A percentile compares a stretch with the other conserved stretches of the same genome.
These are phyloP conservation scores for Blastomyces parvus DNA, from an alignment of 2,329 filamentous ascomycete species.

Conservation along the genomic window DNA sequence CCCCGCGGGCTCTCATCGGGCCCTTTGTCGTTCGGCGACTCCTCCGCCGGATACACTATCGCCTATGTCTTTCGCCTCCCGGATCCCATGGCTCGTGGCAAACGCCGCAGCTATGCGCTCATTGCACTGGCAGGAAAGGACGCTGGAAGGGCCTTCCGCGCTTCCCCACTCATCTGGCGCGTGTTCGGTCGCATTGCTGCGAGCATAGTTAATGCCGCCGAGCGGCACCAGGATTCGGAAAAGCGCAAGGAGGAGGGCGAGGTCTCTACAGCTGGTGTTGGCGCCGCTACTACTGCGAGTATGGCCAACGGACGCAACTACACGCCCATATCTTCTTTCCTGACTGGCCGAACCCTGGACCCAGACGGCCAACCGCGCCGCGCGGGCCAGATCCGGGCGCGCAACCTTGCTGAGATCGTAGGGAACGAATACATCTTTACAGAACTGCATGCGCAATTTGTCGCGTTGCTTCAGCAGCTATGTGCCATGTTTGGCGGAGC, in stretches of 20 bases:
- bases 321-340: conserved; percentile 49
- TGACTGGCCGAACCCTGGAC: conserved; percentile 47
- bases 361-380: conserved; percentile 47
- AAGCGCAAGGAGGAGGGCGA: conserved; percentile 35
- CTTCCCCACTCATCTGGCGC: conserved; percentile 42
- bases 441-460: conserved; percentile 47
- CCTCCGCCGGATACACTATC: conserved; percentile 48
- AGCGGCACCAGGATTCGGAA: conserved; percentile 37
- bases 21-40: conserved; percentile 50
- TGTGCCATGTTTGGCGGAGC: conserved; percentile 36
- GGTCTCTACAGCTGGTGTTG: not conserved
- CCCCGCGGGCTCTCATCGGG: conserved; percentile 48
- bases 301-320: conserved; percentile 33
- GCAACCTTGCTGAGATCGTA: conserved; percentile 50
- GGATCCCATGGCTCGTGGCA: conserved; percentile 49
- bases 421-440: conserved; percentile 51
- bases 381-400: conserved; percentile 45
- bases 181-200: conserved; percentile 47
- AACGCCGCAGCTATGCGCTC: conserved; percentile 48
- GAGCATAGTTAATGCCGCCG: conserved; percentile 41
- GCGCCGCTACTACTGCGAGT: conserved; percentile 18
- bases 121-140: conserved; percentile 49
- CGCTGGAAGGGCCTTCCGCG: conserved; percentile 37
- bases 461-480: conserved; percentile 40
- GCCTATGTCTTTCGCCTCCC: conserved; percentile 51